Evolutionary conservation across 1,284 basidiomycete species (phyloP), one percentile per base, ranked within the genome.

Genomic region (Lentinula novae-zelandiae): DNA sequence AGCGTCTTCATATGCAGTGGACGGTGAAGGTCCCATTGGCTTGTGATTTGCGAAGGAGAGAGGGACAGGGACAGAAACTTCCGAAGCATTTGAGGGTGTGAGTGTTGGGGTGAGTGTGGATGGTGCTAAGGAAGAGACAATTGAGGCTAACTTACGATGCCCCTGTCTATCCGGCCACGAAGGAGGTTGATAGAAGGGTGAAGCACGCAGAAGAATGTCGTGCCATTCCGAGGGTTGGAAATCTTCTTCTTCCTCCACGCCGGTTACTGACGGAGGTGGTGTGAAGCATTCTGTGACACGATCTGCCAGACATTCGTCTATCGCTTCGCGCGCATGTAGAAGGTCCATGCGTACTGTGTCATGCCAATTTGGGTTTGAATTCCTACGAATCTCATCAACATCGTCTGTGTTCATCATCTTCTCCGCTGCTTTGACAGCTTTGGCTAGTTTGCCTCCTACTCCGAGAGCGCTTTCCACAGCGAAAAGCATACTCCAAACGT

Each of bases 191-290:
- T 56, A 46, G 13, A 38, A 42, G 15, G 48, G 39, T 15, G 57
- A 39, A 42, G 57, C 87, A 1, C 79, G 78, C 63, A 85, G 81
- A 76, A 95, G 80, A 56, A 95, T 78, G 17, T 86, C 84, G 39
- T 83, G 72, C 85, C 92, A 90, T 46, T 93, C 90, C 5, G 73
- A 69, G 62, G 83, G 80, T 15, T 36, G 39, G 10, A 56, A 46
- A 2, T 39, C 42, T 54, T 54, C 62, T 6, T 52, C 62, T 12
- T 56, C 53, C 46, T 63, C 44, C 8, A 36, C 4, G 12, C 27
- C 48, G 12, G 8, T 22, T 10, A 36, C 27, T n/a, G 52, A 12
- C 6, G 53, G 48, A 22, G 60, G 62, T 15, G 44, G 51, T 53
- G 82, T 82, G 62, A 93, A 89, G 53, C 89, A 87, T 8, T 78